phyloP scores from a whole-genome alignment of 495 filamentous ascomycete species.

The Physcia stellaris region DNA sequence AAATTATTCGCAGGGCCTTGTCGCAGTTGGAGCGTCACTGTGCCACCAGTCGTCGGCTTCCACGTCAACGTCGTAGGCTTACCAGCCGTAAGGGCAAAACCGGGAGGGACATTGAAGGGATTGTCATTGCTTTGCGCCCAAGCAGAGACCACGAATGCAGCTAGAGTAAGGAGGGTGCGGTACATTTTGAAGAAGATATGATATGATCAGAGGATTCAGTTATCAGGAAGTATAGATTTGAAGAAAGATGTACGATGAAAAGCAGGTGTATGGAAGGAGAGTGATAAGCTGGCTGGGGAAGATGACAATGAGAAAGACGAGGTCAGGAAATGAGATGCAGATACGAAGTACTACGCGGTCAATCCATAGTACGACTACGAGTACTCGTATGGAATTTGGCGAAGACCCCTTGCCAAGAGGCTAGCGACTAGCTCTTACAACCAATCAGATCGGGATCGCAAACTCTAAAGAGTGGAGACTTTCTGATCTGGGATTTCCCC shows the following conservation, averaged over 20 bases:
- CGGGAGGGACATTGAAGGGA: constrained; percentile 38
- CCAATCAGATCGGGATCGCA: too few relatives aligned
- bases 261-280: neutral
- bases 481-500: too few relatives aligned
- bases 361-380: too few relatives aligned
- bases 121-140: constrained; percentile 25
- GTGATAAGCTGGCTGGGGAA: neutral
- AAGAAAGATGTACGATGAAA: too few relatives aligned
- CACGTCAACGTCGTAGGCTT: constrained; percentile 38
- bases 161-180: constrained; percentile 21
- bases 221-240: neutral
- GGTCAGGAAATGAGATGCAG: too few relatives aligned
- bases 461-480: too few relatives aligned
- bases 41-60: constrained; percentile 37
- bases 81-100: constrained; percentile 37
- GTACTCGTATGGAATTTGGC: too few relatives aligned
- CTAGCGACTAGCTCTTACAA: too few relatives aligned
- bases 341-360: too few relatives aligned
- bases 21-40: constrained; percentile 40
- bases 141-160: constrained; percentile 25
- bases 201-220: neutral
- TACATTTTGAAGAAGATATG: constrained; percentile 30
- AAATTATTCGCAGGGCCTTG: constrained; percentile 32
- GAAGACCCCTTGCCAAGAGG: too few relatives aligned
- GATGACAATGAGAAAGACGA: too few relatives aligned